Percentiles rank a stretch among this genome's conserved stretches.
Evolutionary conservation across 768 basidiomycete species (phyloP).

Genomic region (Imleria badia): DNA sequence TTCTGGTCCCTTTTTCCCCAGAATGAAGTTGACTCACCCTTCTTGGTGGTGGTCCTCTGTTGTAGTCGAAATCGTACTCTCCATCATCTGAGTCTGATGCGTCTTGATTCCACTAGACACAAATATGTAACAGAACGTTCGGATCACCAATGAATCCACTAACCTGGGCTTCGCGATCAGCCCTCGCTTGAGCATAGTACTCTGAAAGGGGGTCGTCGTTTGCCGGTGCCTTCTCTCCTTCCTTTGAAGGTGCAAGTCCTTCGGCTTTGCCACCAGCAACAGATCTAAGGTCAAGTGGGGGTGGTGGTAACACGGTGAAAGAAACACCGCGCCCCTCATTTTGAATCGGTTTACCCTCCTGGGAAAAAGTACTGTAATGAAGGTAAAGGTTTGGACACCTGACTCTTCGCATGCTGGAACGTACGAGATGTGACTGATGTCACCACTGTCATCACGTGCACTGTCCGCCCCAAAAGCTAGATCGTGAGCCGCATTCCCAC

Average conservation of each 20-base stretch:
- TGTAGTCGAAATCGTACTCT: conserved; percentile 21
- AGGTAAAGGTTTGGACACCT: conserved; percentile 12
- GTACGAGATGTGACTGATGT: conserved; percentile 50
- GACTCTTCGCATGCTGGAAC: conserved; percentile 17
- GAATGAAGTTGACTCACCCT: conserved; percentile 25
- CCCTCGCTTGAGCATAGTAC: conserved; percentile 60
- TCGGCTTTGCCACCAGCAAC: background rate
- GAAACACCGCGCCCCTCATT: background rate
- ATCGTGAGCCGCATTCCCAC: background rate
- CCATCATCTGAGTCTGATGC: conserved; percentile 37
- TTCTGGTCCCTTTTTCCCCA: background rate
- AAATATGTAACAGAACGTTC: background rate
- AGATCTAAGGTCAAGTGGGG: conserved; percentile 18
- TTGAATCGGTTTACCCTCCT: conserved; percentile 20
- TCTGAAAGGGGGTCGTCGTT: conserved; percentile 57
- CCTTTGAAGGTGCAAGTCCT: background rate
- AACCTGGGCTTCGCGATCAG: conserved; percentile 45
- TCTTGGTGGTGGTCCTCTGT: conserved; percentile 24
- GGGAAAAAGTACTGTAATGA: conserved; percentile 38
- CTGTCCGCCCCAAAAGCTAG: background rate
- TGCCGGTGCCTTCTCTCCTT: conserved; percentile 2
- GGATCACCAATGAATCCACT: conserved; percentile 7
- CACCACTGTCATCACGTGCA: conserved; percentile 20
- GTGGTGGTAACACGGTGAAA: conserved; percentile 26
- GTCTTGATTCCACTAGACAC: conserved; percentile 34